A percentile compares a stretch with the other conserved stretches of the same genome.
These are phyloP conservation scores for Kalaharituber pfeilii DNA, from an alignment of 2,329 filamentous ascomycete genomes.

Conservation along the genomic window DNA sequence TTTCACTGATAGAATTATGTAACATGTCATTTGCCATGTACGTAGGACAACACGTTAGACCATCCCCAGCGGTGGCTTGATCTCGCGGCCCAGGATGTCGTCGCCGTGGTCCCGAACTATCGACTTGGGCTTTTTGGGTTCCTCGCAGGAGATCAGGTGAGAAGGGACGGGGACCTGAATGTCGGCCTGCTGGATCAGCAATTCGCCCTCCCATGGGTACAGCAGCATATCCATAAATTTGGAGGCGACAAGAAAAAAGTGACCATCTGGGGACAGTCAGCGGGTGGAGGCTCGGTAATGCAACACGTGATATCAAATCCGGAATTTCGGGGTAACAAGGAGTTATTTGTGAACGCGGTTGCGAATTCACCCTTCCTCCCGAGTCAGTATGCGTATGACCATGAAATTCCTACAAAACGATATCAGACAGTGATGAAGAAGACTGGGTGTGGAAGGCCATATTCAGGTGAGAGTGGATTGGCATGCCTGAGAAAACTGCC, in stretches of 20 bases:
- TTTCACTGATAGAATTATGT: too few relatives aligned
- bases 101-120: constrained; percentile 44
- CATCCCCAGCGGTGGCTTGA: not conserved
- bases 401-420: constrained; percentile 3
- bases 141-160: constrained; percentile 44
- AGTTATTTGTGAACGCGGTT: constrained; percentile 3
- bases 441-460: too few relatives aligned
- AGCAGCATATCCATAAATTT: constrained; percentile 34
- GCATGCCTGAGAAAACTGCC: too few relatives aligned
- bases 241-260: constrained; percentile 63
- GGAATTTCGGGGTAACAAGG: not conserved
- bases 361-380: constrained; percentile 7
- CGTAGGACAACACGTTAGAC: constrained; percentile 46
- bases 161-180: constrained; percentile 36
- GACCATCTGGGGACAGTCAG: constrained; percentile 62
- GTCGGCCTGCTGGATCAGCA: constrained; percentile 57
- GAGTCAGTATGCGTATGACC: constrained; percentile 3
- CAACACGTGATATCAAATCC: constrained; percentile 10
- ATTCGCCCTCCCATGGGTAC: constrained; percentile 55
- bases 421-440: too few relatives aligned
- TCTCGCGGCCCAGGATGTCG: not conserved
- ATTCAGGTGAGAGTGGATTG: too few relatives aligned
- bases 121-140: constrained; percentile 59
- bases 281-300: constrained; percentile 30
- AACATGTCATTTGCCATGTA: too few relatives aligned